Evolutionary conservation across 139 green algal genomes (phyloP), one percentile per base, ranked within the genome.

Genomic region (Asterochloris sp.): DNA sequence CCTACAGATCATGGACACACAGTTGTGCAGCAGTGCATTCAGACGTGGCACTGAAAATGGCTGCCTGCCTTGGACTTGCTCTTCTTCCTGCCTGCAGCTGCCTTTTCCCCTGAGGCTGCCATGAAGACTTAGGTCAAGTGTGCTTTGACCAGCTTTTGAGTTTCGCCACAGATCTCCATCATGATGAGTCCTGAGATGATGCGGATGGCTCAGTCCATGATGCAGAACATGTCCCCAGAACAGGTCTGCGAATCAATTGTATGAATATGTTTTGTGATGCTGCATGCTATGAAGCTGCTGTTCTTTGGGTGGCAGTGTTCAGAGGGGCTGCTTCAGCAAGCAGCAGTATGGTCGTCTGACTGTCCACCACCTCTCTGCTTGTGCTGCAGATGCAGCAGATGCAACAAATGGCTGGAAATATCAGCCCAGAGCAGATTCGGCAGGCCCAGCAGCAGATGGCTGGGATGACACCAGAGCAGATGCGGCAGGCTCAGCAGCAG

Each of bases 151-250:
- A 26, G 66, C 19, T 71, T 24, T 71, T 8, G 4, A 47, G 0
- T 16, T 24, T 28, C 16, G 4, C 29, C 14, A 62, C 0, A 13
- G 38, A 29, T 17, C 15, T 16, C 11, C 12, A 17, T 62, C 11
- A 80, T 60, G 23, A 80, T 80, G 76, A 80, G 68, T 67, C 76
- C 76, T 24, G 76, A 80, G 60, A 80, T 80, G 76, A 80, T 80
- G 76, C 67, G 68, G 76, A n/a, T 80, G 13, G 76, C 76, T 6
- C 38, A 54, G 38, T 54, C 38, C 13, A 80, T 80, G 76, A 62
- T 69, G 60, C 76, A 80, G 76, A 80, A 69, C 60, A 62, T 80
- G 11, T 11, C 28, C 23, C 13, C 26, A 77, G 16, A 78, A 78
- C 29, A 78, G 26, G 10, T 62, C 14, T 78, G 74, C 19, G 17